phyloP scores from a whole-genome alignment of 768 basidiomycete genomes.

The Xerocomus potaroensis region DNA sequence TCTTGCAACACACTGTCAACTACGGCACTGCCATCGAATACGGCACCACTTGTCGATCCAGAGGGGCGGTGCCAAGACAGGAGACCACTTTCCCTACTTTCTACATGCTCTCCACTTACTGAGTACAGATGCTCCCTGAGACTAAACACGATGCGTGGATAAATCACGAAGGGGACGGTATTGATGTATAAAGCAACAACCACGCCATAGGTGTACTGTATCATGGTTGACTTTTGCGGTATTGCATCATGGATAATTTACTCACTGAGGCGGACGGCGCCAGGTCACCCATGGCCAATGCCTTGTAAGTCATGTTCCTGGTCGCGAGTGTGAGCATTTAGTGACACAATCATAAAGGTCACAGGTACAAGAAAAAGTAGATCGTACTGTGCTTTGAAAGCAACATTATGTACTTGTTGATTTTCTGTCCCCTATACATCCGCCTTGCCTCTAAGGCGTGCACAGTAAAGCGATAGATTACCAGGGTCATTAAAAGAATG shows the following conservation, averaged over 20 bases:
- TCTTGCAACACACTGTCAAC: too few relatives aligned
- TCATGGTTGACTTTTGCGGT: background rate
- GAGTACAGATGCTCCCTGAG: background rate
- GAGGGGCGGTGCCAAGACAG: too few relatives aligned
- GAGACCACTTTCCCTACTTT: too few relatives aligned
- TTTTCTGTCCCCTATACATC: background rate
- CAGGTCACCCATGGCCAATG: background rate
- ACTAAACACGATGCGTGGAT: constrained; percentile 4
- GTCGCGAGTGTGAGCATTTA: background rate
- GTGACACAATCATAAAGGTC: background rate
- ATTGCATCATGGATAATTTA: background rate
- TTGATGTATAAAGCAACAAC: background rate
- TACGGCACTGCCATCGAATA: too few relatives aligned
- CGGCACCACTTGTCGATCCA: too few relatives aligned
- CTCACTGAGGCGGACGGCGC: background rate
- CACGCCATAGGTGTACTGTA: background rate
- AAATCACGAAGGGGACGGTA: constrained; percentile 7
- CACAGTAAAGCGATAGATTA: constrained; percentile 6
- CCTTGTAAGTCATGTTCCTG: constrained; percentile 4
- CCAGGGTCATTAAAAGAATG: constrained; percentile 4
- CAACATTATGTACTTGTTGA: constrained; percentile 10
- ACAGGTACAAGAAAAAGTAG: constrained; percentile 11
- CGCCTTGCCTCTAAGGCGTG: constrained; percentile 4
- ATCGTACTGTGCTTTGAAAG: constrained; percentile 6
- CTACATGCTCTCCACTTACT: too few relatives aligned